Base-by-base conservation (phyloP, 805 yeast genomes). In the Wickerhamomyces alni region DNA sequence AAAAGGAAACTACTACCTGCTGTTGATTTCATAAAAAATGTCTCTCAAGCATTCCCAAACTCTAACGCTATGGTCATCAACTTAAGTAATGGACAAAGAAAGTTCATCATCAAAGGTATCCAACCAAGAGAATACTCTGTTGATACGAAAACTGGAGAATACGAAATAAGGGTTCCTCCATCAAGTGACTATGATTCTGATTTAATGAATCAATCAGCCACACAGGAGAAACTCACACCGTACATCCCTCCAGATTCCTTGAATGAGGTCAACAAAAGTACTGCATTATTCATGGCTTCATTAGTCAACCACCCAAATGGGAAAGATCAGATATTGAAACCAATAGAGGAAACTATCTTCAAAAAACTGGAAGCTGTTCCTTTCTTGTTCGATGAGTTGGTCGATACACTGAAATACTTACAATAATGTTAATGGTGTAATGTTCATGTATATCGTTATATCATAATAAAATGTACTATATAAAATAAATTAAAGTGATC, bases 21-120 rank as follows among this genome's bases (percentile, higher is more conserved):
- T 0, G 97, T 93, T 11, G 98, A 93, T 49, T 93, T 93, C 60
- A 93, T 93, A 59, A 87, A 91, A 53, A 91, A 93, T 56, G 98
- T 91, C 17, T 82, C 89, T 26, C 77, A 78, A 44, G 95, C 96
- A 1, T 93, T 93, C 58, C 81, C 84, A 15, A 76, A 80, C 51
- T 87, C 96, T 3, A 82, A 86, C 38, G 98, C 99, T 1, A 89
- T 88, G 91, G 98, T 93, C 13, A 77, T 91, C 39, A 69, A 76
- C 31, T 72, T 78, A 6, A 69, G 77, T 12, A 78, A 75, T 12
- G 80, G 82, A 2, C 73, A 74, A 43, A 81, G 87, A 54, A 84
- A 82, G 59, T 93, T 93, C 55, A 87, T 93, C 33, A 93, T 93
- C 54, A 86, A 86, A 62, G 98, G 99, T 11, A 86, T 93, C 42